phyloP scores from a whole-genome alignment of 2,329 filamentous ascomycete genomes.

The Fusarium hainanense region DNA sequence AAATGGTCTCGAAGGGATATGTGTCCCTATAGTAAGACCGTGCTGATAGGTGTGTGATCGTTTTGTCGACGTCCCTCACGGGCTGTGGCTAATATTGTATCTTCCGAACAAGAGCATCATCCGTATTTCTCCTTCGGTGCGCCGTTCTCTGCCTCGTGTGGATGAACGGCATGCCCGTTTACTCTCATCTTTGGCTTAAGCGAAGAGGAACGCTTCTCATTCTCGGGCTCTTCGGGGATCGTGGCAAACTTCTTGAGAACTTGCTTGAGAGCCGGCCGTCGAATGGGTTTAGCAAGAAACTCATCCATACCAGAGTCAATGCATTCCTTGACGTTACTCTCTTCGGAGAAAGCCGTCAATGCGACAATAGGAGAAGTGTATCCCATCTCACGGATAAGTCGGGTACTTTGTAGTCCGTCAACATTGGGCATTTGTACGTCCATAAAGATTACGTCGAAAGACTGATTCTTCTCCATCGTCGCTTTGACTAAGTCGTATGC shows the following conservation, averaged over 20 bases:
- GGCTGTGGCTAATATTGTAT: background rate
- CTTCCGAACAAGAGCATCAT: constrained; percentile 2
- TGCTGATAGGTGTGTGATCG: background rate
- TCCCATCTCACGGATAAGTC: constrained; percentile 85
- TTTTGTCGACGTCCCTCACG: constrained; percentile 7
- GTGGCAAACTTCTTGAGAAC: constrained; percentile 87
- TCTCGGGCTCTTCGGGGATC: constrained; percentile 74
- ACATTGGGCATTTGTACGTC: constrained; percentile 96
- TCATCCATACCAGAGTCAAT: constrained; percentile 93
- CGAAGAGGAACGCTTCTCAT: constrained; percentile 32
- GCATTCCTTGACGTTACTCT: constrained; percentile 87
- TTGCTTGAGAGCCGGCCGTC: constrained; percentile 85
- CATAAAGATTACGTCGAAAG: constrained; percentile 94
- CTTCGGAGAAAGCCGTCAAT: constrained; percentile 88
- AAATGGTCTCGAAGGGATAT: background rate
- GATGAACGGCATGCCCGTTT: constrained; percentile 31
- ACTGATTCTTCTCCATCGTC: constrained; percentile 77
- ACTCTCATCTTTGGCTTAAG: constrained; percentile 31
- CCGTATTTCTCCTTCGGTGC: constrained; percentile 36
- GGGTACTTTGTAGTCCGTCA: constrained; percentile 87
- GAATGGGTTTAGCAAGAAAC: constrained; percentile 82
- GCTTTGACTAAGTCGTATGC: constrained; percentile 87
- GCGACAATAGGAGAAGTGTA: constrained; percentile 91
- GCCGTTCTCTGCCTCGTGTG: constrained; percentile 27
- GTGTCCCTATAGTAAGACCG: background rate